Evolutionary conservation across 805 yeast species (phyloP).

Genomic region (Ogataea neopini): DNA sequence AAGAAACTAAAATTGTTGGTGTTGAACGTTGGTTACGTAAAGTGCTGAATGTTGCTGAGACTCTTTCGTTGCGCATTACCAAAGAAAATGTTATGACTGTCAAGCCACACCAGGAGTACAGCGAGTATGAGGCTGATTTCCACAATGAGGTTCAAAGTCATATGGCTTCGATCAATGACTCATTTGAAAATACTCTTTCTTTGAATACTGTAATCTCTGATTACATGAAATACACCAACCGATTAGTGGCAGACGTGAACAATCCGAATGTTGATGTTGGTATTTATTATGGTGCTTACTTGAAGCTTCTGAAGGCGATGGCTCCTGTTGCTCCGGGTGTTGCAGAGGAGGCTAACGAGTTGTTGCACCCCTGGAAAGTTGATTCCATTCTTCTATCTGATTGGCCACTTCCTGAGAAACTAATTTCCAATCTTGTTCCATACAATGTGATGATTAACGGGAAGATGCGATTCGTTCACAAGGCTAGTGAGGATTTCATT

Average conservation of each 20-base stretch:
- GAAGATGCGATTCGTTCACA: slow-evolving; percentile 52
- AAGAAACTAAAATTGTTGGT: slow-evolving; percentile 83
- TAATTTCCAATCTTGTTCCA: slow-evolving; percentile 38
- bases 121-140: slow-evolving; percentile 49
- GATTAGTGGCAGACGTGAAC: slow-evolving; percentile 42
- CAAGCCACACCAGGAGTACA: slow-evolving; percentile 23
- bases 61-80: slow-evolving; percentile 18
- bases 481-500: slow-evolving; percentile 37
- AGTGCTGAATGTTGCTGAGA: slow-evolving; percentile 41
- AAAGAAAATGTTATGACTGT: slow-evolving; percentile 16
- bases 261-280: slow-evolving; percentile 37
- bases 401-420: slow-evolving; percentile 63
- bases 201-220: slow-evolving; percentile 88
- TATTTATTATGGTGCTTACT: slow-evolving; percentile 49
- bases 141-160: slow-evolving; percentile 58
- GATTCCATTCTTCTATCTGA: slow-evolving; percentile 51
- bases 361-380: slow-evolving; percentile 30
- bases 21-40: slow-evolving; percentile 82
- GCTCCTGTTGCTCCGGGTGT: slow-evolving; percentile 82
- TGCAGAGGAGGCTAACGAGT: slow-evolving; percentile 81
- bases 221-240: slow-evolving; percentile 78
- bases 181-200: slow-evolving; percentile 59
- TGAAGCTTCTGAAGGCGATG: slow-evolving; percentile 58
- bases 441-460: slow-evolving; percentile 77
- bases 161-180: slow-evolving; percentile 51